Evolutionary conservation across 768 basidiomycete species (phyloP).

Genomic region (Lentinula edodes): DNA sequence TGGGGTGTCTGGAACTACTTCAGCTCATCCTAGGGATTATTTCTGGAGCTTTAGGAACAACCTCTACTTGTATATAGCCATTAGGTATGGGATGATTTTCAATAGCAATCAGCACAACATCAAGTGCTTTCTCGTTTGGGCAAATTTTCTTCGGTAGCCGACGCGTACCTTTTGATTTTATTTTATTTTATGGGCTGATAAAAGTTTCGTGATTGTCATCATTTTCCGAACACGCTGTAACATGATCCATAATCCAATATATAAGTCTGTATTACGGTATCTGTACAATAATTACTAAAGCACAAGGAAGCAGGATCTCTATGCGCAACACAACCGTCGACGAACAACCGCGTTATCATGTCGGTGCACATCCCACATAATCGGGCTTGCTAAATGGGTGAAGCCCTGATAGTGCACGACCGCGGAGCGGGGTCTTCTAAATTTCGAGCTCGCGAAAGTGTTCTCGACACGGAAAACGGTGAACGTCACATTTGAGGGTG

Average conservation of each 20-base stretch:
- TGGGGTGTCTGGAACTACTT: too few relatives aligned
- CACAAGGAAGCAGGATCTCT: not conserved
- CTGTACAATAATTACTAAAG: not conserved
- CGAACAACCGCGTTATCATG: not conserved
- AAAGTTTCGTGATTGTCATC: too few relatives aligned
- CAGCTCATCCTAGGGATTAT: too few relatives aligned
- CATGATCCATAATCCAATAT: not conserved
- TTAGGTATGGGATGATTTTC: too few relatives aligned
- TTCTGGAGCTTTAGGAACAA: too few relatives aligned
- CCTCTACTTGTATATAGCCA: too few relatives aligned
- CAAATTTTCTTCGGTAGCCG: too few relatives aligned
- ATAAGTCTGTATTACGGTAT: not conserved
- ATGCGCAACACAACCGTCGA: not conserved
- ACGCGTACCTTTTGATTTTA: too few relatives aligned
- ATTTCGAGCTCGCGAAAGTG: not conserved
- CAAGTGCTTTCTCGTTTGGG: too few relatives aligned
- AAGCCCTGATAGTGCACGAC: not conserved
- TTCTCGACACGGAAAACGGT: not conserved
- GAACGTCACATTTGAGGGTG: not conserved
- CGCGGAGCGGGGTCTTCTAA: not conserved
- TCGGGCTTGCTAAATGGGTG: not conserved
- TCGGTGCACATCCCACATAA: not conserved
- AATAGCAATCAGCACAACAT: too few relatives aligned
- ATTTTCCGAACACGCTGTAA: too few relatives aligned
- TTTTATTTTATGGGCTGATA: too few relatives aligned